Evolutionary conservation across 2,329 filamentous ascomycete species (phyloP), one percentile per base, ranked within the genome.

Genomic region (Dryadomyces quercivorus): DNA sequence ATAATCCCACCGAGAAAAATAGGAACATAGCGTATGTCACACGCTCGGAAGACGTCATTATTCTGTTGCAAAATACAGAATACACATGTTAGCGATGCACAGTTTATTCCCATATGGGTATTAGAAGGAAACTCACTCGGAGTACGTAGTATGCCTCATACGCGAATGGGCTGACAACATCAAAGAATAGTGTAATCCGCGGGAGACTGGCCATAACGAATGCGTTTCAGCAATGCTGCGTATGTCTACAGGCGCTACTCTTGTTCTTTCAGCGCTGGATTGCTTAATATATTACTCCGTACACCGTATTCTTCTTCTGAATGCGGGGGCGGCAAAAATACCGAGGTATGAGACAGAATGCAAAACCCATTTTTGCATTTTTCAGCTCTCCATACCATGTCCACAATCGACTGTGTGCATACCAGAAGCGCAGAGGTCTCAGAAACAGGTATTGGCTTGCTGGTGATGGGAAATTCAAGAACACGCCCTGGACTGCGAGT

Each of bases 141-240:
- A 72, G 55, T 13, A 72, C 59, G 53, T 71, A 59, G 55, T 68
- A 71, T 3, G 67, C 69, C 54, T 65, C 60, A 54, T 71, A 71
- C 2, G 65, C 65, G 57, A 72, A 72, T 1, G 69, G 70, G 54
- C 68, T 70, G 53, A 71, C 67, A 42, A 64, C 63, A 60, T 72
- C 70, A 9, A 71, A 60, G 55, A 67, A 72, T 42, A 71, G 63
- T 3, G 64, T 70, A 51, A 72, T 69, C 56, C 64, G 66, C 20
- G 63, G 58, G 10, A 53, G 55, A 9, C 12, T 6, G 12, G 44
- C 31, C 50, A 52, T 45, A 16, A 34, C 9, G 31, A n/a, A 40
- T 2, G 22, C 5, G 8, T n/a, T 34, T 34, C 22, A 9, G 20
- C 21, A 15, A 20, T 44, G 16, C 15, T 44, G n/a, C n/a, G 15